Evolutionary conservation across 805 yeast genomes (phyloP).

Genomic region (Alloascoidea hylecoeti): DNA sequence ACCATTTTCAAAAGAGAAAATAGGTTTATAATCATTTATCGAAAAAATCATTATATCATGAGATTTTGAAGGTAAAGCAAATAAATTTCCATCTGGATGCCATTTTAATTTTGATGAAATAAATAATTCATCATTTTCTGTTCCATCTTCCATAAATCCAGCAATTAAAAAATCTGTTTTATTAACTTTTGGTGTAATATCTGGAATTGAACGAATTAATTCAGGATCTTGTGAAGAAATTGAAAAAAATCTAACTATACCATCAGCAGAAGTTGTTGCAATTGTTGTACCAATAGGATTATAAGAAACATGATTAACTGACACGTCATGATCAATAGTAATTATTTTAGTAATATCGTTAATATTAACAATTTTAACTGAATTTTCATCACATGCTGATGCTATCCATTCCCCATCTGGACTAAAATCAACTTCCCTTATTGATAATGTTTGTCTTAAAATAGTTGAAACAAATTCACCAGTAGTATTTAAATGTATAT

Average conservation of each 20-base stretch:
- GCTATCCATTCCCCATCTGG: slow-evolving; percentile 21
- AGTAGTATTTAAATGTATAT: slow-evolving; percentile 13
- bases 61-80: slow-evolving; percentile 50
- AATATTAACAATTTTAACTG: slow-evolving; percentile 15
- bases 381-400: slow-evolving; percentile 15
- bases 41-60: slow-evolving; percentile 29
- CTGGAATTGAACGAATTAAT: slow-evolving; percentile 11
- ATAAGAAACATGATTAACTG: slow-evolving; percentile 31
- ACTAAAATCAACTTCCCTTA: slow-evolving; percentile 17
- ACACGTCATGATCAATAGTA: slow-evolving; percentile 27
- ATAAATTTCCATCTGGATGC: slow-evolving; percentile 55
- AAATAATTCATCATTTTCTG: slow-evolving; percentile 19
- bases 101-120: slow-evolving; percentile 46
- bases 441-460: slow-evolving; percentile 16
- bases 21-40: slow-evolving; percentile 2
- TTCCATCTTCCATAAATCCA: slow-evolving; percentile 4
- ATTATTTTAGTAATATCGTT: slow-evolving; percentile 21
- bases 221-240: slow-evolving; percentile 11
- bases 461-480: slow-evolving; percentile 11
- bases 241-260: slow-evolving; percentile 16
- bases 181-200: slow-evolving; percentile 13
- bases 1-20: slow-evolving; percentile 1
- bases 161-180: neutral
- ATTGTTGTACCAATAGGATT: slow-evolving; percentile 16
- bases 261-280: slow-evolving; percentile 18